Evolutionary conservation across 2,329 filamentous ascomycete genomes (phyloP), one percentile per base, ranked within the genome.

Genomic region (Onygenales sp.): DNA sequence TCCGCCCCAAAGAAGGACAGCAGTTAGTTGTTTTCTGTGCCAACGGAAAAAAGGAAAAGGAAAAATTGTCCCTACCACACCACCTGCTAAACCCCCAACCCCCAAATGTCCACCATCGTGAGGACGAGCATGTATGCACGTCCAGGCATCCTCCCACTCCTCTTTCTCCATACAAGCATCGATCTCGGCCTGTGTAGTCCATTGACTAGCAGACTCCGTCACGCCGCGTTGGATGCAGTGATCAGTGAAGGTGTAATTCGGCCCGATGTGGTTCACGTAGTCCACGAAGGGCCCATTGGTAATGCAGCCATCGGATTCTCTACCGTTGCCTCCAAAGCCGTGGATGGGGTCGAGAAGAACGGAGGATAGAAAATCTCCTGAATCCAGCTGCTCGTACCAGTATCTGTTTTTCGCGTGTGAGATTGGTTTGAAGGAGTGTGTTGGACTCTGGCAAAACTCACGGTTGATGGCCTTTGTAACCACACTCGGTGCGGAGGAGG

Each of bases 341-440:
- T 39, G 33, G 13, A 39, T 14, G 41, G 50, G 31, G 36, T 51
- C 50, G 9, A 51, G 33, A 17, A 51, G 8, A n/a, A 27, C 17
- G 17, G 50, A 43, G n/a, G 39, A 10, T 9, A 13, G 44, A 21
- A 51, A 51, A 9, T 44, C 27, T 32, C 41, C 50, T 10, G 50
- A 36, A 44, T 51, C 50, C 27, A 51, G 7, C 13, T 51, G 50
- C 38, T 51, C 38, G 41, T 51, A 44, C 50, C 50, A 51, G 21
- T 51, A 51, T 27, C 50, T 51, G 45, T 21, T 48, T 36, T 27
- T 5, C 3, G 3, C 5, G 27, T 42, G 33, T 36, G 17, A 50
- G 5, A n/a, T 49, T 32, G 13, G 14, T 41, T 11, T n/a, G 7
- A 14, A 38, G 6, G 39, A n/a, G n/a, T 39, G 13, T 21, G 8